Conservation (phyloP, 352 stramenopile species). For the Plasmopara viticola region DNA sequence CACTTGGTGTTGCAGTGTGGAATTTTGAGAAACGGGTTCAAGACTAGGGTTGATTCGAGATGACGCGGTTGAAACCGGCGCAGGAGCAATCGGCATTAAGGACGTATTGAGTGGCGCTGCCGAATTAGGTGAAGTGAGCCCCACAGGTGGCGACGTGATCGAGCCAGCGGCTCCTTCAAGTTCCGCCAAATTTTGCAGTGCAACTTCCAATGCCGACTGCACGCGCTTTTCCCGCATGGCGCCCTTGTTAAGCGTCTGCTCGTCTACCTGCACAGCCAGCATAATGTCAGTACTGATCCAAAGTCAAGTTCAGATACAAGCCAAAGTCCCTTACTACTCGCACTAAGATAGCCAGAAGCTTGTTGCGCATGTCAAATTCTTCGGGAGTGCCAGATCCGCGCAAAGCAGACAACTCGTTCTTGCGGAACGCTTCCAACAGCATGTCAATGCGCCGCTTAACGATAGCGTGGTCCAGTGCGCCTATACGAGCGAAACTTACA, state of each 20-base stretch:
- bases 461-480: constrained; percentile 28
- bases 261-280: constrained; percentile 23
- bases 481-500: constrained; percentile 15
- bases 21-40: constrained; percentile 6
- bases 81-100: constrained; percentile 30
- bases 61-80: constrained; percentile 4
- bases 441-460: constrained; percentile 37
- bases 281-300: too few relatives aligned
- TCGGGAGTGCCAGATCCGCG: constrained; percentile 28
- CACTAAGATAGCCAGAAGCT: constrained; percentile 28
- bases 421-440: constrained; percentile 32
- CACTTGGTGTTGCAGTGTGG: constrained; percentile 11
- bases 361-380: constrained; percentile 34
- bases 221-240: constrained; percentile 31
- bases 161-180: constrained; percentile 16
- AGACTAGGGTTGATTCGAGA: constrained; percentile 13
- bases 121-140: constrained; percentile 5
- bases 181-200: constrained; percentile 15
- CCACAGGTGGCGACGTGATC: constrained; percentile 1
- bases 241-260: constrained; percentile 32
- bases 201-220: constrained; percentile 23
- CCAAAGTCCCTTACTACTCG: constrained; percentile 18
- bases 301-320: too few relatives aligned
- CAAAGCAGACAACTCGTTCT: constrained; percentile 30
- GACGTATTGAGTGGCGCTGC: constrained; percentile 1